phyloP scores from a whole-genome alignment of 192 early-diverging fungal genomes.

The Backusella psychrophila region DNA sequence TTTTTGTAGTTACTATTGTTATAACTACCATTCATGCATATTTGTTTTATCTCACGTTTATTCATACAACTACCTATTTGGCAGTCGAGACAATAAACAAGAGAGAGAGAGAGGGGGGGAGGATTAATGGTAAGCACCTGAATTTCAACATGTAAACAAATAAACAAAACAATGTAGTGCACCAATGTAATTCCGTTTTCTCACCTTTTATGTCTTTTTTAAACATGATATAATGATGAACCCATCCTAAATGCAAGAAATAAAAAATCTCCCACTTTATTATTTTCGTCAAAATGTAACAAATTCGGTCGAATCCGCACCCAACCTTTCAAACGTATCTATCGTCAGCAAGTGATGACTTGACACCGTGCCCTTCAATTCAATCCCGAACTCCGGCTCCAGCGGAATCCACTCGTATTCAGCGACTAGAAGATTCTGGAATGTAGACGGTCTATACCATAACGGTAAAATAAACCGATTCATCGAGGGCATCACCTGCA shows the following conservation, averaged over 20 bases:
- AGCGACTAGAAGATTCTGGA: neutral
- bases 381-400: neutral
- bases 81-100: neutral
- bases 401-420: neutral
- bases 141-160: neutral
- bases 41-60: no score
- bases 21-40: no score
- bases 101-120: neutral
- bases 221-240: no score
- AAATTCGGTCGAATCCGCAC: neutral
- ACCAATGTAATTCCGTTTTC: neutral
- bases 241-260: no score
- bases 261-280: neutral
- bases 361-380: neutral
- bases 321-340: neutral
- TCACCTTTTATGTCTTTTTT: neutral
- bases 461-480: slow-evolving; percentile 3
- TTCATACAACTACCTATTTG: no score
- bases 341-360: neutral
- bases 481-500: neutral
- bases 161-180: neutral
- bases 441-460: slow-evolving; percentile 17
- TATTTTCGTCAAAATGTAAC: neutral
- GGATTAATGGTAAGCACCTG: neutral
- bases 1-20: no score